A percentile compares a stretch with the other conserved stretches of the same genome.
Evolutionary conservation across 2,329 filamentous ascomycete species (phyloP).

Genomic region (Zymoseptoria crescenta): DNA sequence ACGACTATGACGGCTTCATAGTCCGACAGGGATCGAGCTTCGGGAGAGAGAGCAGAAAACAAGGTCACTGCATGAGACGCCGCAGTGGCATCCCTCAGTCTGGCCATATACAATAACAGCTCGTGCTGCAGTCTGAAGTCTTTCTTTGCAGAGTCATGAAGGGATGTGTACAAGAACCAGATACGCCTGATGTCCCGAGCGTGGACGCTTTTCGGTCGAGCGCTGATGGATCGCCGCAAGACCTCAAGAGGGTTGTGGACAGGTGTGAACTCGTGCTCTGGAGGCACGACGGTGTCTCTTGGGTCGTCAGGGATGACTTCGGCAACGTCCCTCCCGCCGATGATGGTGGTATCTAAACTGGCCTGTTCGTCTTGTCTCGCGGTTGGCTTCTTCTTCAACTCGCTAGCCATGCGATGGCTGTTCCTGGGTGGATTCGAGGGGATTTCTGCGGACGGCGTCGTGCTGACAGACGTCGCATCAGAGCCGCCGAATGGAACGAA

Average conservation of each 20-base stretch:
- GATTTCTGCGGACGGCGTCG: not conserved
- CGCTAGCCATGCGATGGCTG: not conserved
- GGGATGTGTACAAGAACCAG: conserved; percentile 32
- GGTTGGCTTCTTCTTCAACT: not conserved
- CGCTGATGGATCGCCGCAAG: not conserved
- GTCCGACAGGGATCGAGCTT: conserved; percentile 12
- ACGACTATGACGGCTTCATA: conserved; percentile 17
- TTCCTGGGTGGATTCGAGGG: not conserved
- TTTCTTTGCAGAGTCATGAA: conserved; percentile 17
- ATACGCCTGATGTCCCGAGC: conserved; percentile 11
- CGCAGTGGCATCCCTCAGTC: conserved; percentile 10
- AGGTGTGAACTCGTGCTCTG: not conserved
- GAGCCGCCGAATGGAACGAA: not conserved
- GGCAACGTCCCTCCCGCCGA: not conserved
- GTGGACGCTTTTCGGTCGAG: not conserved
- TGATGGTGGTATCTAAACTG: not conserved
- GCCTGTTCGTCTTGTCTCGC: not conserved
- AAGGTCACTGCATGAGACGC: conserved; percentile 18
- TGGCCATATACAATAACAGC: conserved; percentile 23
- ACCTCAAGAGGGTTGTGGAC: not conserved
- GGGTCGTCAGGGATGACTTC: not conserved
- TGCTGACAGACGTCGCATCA: not conserved
- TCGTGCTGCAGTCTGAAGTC: conserved; percentile 19
- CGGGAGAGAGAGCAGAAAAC: conserved; percentile 19
- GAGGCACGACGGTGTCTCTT: not conserved